A percentile compares a stretch with the other conserved stretches of the same genome.
Conservation (phyloP, 306 rosid genomes). For the Dalbergia oliveri region DNA sequence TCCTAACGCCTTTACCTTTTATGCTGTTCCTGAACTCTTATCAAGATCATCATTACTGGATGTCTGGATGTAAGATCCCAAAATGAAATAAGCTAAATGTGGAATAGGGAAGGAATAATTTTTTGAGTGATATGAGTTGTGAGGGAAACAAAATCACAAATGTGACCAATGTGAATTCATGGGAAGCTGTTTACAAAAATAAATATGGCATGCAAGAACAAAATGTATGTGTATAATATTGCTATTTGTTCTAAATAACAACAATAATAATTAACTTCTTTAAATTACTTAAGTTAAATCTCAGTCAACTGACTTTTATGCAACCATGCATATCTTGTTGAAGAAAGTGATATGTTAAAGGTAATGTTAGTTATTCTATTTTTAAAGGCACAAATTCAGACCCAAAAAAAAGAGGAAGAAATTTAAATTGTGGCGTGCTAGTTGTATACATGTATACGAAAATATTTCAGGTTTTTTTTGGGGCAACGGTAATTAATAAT, state of each 20-base stretch:
- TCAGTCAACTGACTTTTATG: not conserved
- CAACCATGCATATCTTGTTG: not conserved
- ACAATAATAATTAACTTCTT: too few species aligned
- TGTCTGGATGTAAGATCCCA: not conserved
- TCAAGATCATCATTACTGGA: not conserved
- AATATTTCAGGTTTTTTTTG: too few species aligned
- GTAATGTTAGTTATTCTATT: too few species aligned
- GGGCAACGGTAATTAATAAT: too few species aligned
- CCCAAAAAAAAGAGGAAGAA: too few species aligned
- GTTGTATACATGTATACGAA: too few species aligned
- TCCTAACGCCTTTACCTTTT: not conserved
- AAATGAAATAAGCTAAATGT: not conserved
- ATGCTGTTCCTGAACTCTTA: not conserved
- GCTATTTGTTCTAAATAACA: not conserved
- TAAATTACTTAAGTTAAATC: too few species aligned
- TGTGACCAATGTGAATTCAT: not conserved
- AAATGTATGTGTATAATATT: not conserved
- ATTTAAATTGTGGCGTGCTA: too few species aligned
- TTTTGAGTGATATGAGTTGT: not conserved
- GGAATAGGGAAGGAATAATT: not conserved
- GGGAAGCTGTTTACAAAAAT: not conserved
- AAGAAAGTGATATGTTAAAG: too few species aligned
- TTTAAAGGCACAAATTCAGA: too few species aligned
- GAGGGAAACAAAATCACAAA: too few species aligned
- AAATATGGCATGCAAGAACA: too few species aligned